Percentiles rank a stretch among this genome's conserved stretches.
Conservation (phyloP, 257 asterid species). For the Salvia rosmarinus region DNA sequence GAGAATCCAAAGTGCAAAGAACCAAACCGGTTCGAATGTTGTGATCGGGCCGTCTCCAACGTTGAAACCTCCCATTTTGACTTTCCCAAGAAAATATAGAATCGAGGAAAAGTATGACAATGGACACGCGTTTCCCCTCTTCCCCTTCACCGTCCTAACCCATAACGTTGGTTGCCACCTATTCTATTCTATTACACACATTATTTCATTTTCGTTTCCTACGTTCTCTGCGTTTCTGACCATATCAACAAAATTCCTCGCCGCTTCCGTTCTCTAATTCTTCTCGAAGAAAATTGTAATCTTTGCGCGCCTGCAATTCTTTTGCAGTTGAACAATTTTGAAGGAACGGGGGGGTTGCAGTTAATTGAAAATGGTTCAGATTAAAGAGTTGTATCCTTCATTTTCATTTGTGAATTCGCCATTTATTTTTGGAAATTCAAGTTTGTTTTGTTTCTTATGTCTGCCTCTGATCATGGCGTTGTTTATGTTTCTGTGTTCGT, state of each 20-base stretch:
- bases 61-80: conserved; percentile 32
- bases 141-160: conserved; percentile 30
- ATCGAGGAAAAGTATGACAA: conserved; percentile 6
- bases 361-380: conserved; percentile 64
- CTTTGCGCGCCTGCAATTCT: conserved; percentile 19
- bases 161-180: background rate
- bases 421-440: background rate
- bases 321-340: background rate
- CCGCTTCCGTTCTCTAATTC: conserved; percentile 20
- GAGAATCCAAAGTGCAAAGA: background rate
- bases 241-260: conserved; percentile 17
- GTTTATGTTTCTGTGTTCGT: background rate
- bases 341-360: conserved; percentile 27
- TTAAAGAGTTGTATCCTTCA: conserved; percentile 88
- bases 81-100: conserved; percentile 23
- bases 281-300: background rate
- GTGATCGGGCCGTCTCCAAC: conserved; percentile 31
- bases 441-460: background rate
- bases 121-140: conserved; percentile 28
- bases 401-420: background rate
- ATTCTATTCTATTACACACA: background rate
- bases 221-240: background rate
- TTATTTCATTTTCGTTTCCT: background rate
- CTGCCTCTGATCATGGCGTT: background rate
- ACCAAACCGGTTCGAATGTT: conserved; percentile 17